Conservation (phyloP, 1,139 yeast genomes). For the Suhomyces anneliseae region DNA sequence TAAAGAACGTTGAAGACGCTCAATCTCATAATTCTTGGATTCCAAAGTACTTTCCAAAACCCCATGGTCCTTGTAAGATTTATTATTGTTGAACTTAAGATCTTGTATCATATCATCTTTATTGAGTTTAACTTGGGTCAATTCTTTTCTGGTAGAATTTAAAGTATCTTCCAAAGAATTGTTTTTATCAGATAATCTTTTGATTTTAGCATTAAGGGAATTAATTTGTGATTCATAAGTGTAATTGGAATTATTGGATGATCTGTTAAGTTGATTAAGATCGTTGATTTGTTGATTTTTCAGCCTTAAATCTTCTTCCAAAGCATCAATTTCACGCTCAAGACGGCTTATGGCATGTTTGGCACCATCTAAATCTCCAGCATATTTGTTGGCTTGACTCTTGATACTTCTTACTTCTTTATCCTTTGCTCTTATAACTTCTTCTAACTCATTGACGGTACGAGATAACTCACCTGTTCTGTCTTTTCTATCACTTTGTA, state of each 20-base stretch:
- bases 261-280: conserved; percentile 7
- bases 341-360: conserved; percentile 7
- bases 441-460: not conserved
- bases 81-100: not conserved
- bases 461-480: conserved; percentile 1
- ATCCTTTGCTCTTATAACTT: not conserved
- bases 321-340: conserved; percentile 12
- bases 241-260: conserved; percentile 6
- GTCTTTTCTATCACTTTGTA: not conserved
- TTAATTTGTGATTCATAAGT: conserved; percentile 12
- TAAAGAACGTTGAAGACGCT: conserved; percentile 2
- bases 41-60: not conserved
- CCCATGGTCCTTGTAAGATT: not conserved
- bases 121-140: conserved; percentile 1
- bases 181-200: conserved; percentile 8
- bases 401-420: conserved; percentile 1
- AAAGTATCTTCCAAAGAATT: conserved; percentile 7
- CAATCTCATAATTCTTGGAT: conserved; percentile 1
- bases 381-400: not conserved
- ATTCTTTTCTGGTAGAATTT: conserved; percentile 3
- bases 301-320: conserved; percentile 13
- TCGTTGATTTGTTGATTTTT: conserved; percentile 13
- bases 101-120: conserved; percentile 3
- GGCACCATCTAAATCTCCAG: conserved; percentile 3
- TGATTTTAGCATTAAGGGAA: conserved; percentile 10